Conservation (phyloP, 352 stramenopile species). For the Globisporangium spinosum region DNA sequence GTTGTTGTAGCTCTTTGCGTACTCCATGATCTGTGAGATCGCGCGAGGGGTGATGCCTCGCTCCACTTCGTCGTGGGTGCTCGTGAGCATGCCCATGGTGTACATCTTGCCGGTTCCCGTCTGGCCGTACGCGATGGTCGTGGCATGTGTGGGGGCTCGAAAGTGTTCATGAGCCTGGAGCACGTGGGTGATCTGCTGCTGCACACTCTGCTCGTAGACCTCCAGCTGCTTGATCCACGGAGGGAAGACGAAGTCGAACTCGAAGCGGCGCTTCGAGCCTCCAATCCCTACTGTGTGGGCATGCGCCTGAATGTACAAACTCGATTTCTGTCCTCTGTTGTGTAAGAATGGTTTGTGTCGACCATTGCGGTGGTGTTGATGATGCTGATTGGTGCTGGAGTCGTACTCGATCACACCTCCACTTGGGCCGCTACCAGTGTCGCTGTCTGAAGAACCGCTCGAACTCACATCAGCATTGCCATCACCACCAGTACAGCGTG, state of each 20-base stretch:
- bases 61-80: slow-evolving; percentile 27
- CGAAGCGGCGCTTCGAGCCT: slow-evolving; percentile 39
- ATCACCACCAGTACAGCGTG: slow-evolving; percentile 8
- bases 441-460: slow-evolving; percentile 16
- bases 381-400: not conserved
- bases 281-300: not conserved
- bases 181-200: slow-evolving; percentile 37
- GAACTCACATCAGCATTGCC: not conserved
- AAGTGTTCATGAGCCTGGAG: slow-evolving; percentile 25
- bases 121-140: slow-evolving; percentile 66
- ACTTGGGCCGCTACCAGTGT: not conserved
- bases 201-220: slow-evolving; percentile 44
- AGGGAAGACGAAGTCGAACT: slow-evolving; percentile 64
- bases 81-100: slow-evolving; percentile 69
- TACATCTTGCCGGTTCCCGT: slow-evolving; percentile 77
- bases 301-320: slow-evolving; percentile 25
- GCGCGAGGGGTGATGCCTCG: slow-evolving; percentile 66
- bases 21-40: slow-evolving; percentile 44
- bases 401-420: slow-evolving; percentile 27
- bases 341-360: not conserved
- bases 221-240: slow-evolving; percentile 44
- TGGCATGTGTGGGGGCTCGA: slow-evolving; percentile 29
- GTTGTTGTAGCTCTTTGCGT: slow-evolving; percentile 23
- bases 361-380: not conserved
- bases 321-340: slow-evolving; percentile 15